phyloP scores from a whole-genome alignment of 768 basidiomycete genomes.

The Tephrocybe rancida region DNA sequence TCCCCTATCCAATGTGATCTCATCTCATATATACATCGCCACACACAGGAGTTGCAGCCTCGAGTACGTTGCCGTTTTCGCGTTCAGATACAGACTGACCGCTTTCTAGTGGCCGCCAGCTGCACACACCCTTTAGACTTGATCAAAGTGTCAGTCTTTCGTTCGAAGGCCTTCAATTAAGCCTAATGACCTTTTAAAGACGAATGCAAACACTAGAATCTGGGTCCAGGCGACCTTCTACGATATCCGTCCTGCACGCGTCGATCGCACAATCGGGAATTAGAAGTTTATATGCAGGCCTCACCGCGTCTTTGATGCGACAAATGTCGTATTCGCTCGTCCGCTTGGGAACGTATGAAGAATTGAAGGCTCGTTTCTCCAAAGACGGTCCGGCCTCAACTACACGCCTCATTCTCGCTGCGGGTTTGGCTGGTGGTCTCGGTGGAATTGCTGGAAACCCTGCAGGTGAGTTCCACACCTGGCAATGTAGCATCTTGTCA shows the following conservation, averaged over 20 bases:
- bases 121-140: constrained; percentile 85
- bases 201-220: constrained; percentile 79
- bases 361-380: constrained; percentile 62
- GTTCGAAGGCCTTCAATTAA: neutral
- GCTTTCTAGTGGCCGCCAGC: constrained; percentile 67
- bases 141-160: constrained; percentile 72
- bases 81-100: constrained; percentile 1
- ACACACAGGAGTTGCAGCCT: constrained; percentile 62
- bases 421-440: constrained; percentile 74
- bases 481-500: neutral
- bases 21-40: neutral
- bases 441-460: constrained; percentile 89
- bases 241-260: constrained; percentile 60
- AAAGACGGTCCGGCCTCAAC: constrained; percentile 53
- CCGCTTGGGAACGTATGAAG: constrained; percentile 81
- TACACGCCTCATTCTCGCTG: constrained; percentile 59
- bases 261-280: constrained; percentile 72
- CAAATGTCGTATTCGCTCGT: constrained; percentile 94
- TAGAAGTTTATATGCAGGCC: constrained; percentile 76
- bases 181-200: constrained; percentile 33
- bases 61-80: constrained; percentile 44
- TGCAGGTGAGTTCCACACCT: constrained; percentile 47
- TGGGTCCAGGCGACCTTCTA: constrained; percentile 61
- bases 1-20: neutral
- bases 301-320: constrained; percentile 80